Base-by-base conservation (phyloP, 2,329 filamentous ascomycete genomes). In the Alternaria arborescens region DNA sequence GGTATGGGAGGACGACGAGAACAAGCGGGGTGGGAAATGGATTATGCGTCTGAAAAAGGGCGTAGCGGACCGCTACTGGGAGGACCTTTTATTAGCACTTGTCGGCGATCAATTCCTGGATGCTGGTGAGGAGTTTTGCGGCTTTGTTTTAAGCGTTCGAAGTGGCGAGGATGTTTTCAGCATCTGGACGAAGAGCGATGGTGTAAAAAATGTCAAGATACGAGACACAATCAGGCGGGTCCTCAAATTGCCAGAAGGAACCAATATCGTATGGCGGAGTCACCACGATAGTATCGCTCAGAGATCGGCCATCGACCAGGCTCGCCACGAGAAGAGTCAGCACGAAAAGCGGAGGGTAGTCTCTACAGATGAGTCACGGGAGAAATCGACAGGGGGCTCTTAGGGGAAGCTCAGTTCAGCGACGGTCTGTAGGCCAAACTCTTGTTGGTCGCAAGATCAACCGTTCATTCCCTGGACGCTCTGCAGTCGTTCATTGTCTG, bases 1-100 rank as follows among this genome's bases (percentile, higher is more conserved):
- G 22, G 95, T 99, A 71, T 99, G 95, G 95, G 95, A 99, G 80
- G 95, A 99, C 71, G 93, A 97, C 47, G 93, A 96, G 77, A 99
- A 99, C 82, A 95, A 93, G 79, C 91, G 89, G 69, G 95, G 95
- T 55, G 95, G 95, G 52, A 99, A 99, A 82, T 99, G 94, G 94
- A 94, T 97, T 67, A 89, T 99, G 77, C 87, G 94, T 68, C 83
- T 99, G 77, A 97, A 97, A 87, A 99, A 99, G 84, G 95, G 95
- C 26, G 92, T 99, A 20, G 92, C 93, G 18, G 95, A 98, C 79
- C 89, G 94, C 56, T 97, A 97, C 80, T 99, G 95, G 93, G 95
- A 99, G 82, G 92, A 97, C 75, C 84, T 98, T 51, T 83, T 98
- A 61, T 84, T 98, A 71, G 93, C 93, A 26, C 91, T 97, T 71